A percentile compares a stretch with the other conserved stretches of the same genome.
Conservation (phyloP, 371 early-diverging fungal species). For the Mortierella sp. region DNA sequence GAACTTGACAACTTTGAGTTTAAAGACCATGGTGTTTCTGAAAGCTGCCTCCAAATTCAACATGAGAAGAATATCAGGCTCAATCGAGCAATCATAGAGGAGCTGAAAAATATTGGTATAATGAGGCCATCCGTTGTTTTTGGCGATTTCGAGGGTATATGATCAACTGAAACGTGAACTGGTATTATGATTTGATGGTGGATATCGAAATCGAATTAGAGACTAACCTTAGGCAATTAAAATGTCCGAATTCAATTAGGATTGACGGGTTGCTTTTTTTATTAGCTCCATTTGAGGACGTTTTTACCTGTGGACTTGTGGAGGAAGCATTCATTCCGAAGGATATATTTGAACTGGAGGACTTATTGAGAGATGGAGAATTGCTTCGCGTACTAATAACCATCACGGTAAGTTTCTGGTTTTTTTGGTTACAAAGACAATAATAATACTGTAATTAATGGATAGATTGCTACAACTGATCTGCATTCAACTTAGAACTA, state of each 20-base stretch:
- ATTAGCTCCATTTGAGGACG: constrained; percentile 5
- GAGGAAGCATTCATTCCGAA: background rate
- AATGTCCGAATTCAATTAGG: background rate
- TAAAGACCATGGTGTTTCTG: background rate
- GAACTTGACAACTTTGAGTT: constrained; percentile 12
- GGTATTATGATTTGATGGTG: background rate
- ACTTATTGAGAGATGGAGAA: background rate
- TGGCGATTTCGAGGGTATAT: constrained; percentile 11
- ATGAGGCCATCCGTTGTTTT: background rate
- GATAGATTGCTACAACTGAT: background rate
- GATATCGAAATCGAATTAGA: background rate
- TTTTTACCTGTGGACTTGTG: constrained; percentile 8
- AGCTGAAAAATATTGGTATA: background rate
- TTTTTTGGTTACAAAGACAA: background rate
- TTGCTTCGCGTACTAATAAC: background rate
- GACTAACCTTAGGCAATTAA: too few species aligned
- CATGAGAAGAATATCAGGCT: constrained; percentile 11
- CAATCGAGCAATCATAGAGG: constrained; percentile 10
- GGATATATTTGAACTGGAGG: constrained; percentile 3
- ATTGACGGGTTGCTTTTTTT: constrained; percentile 3
- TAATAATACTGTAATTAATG: background rate
- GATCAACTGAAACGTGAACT: constrained; percentile 4
- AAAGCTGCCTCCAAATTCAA: constrained; percentile 1
- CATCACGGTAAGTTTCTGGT: constrained; percentile 7
- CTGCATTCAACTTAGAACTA: constrained; percentile 3